Evolutionary conservation across 2,329 filamentous ascomycete species (phyloP), one percentile per base, ranked within the genome.

Genomic region (Gnomoniopsis smithogilvyi): DNA sequence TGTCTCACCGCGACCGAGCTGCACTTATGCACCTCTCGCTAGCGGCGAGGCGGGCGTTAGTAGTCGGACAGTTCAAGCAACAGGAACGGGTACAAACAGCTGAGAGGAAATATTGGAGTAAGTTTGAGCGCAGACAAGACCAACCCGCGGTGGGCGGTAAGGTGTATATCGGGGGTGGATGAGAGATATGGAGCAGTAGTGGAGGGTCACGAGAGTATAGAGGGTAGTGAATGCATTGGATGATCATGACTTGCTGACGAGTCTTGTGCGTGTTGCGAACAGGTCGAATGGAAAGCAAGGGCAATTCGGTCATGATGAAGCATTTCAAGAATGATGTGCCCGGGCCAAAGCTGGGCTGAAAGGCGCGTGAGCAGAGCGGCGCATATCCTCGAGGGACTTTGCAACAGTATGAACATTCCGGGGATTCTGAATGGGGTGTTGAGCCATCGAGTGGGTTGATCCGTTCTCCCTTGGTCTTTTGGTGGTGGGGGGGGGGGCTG

Each of bases 11-110:
- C 17, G 71, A 73, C 52, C 66, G 66, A 17, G 53, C 58, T 11
- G 67, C 64, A 6, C 61, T 73, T 1, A 58, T 64, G 0, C 70
- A 71, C 34, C 64, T 73, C 17, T 64, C 70, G 1, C 41, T 58
- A 10, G 61, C 68, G 12, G 63, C 71, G 56, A 69, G 72, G 60
- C 62, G 69, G 2, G 62, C 66, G 7, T 30, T 69, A 4, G 58
- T 73, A 12, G 49, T 64, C 22, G 64, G 62, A 46, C 68, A 67
- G 49, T 63, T 70, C 50, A 67, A 66, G 61, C 68, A 71, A 61
- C 53, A 65, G 51, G 64, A 69, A 21, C 67, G 66, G 61, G 68
- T 64, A n/a, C 50, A 53, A 21, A 54, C 59, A 26, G 57, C 59
- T 1, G 63, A 64, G 30, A 55, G 54, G 19, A 64, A 64, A 49